Base-by-base conservation (phyloP, 2,329 filamentous ascomycete species). In the Stylonectria norvegica region DNA sequence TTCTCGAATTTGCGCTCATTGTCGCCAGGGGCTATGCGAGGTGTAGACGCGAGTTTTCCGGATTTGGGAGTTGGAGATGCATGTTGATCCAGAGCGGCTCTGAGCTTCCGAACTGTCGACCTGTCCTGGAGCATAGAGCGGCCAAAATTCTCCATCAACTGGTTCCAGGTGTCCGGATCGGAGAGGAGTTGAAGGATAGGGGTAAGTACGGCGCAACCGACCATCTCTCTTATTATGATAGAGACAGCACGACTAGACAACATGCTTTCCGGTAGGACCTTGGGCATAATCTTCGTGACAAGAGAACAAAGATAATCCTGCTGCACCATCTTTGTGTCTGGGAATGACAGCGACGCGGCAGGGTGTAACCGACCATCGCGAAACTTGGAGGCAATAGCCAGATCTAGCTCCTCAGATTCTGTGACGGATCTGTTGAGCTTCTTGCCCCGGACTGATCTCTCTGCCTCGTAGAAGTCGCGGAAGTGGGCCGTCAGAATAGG, bases 101-200 rank as follows among this genome's bases (percentile, higher is more conserved):
- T 83, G 38, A 98, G 77, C 62, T 89, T 95, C 41, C 87, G 83
- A 27, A 98, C 91, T 0, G 90, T 96, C 48, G 95, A 97, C 25
- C 94, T 81, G 62, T 98, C 94, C 63, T 97, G 93, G 29, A 98
- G 74, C 70, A 95, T 85, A 18, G 85, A 85, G 35, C 87, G 83
- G 14, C 89, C 86, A 64, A 84, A 89, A 40, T 84, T 90, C 64
- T 97, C 91, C 75, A 97, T 89, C 44, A 95, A 66, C 63, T 96
- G 90, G 57, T 98, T 97, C 91, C 91, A 98, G 7, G 86, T 95
- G 67, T 98, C 94, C 2, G 94, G 90, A 53, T 98, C 91, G 5
- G 87, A 80, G 14, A 98, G 70, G 47, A 89, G 71, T 55, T 85
- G 81, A 59, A 96, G 75, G 16, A 94, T 70, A 1, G 93, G 93